Conservation (phyloP, 1,139 yeast species). For the Sugiyamaella castrensis region DNA sequence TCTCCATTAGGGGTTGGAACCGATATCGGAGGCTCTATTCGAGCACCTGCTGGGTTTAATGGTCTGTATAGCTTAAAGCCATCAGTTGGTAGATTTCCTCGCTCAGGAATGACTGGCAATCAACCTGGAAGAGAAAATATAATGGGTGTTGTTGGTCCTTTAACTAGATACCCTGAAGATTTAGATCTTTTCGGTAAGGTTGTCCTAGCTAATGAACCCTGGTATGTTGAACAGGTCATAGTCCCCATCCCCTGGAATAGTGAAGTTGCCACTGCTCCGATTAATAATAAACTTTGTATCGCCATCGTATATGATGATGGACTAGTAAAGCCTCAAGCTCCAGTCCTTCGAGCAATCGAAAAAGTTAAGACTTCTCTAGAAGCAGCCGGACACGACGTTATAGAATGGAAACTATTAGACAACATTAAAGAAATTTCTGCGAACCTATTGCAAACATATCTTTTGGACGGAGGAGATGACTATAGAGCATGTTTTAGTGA, state of each 20-base stretch:
- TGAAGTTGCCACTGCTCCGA: not conserved
- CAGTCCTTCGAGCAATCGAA: slow-evolving; percentile 1
- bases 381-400: slow-evolving; percentile 42
- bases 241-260: slow-evolving; percentile 21
- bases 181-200: slow-evolving; percentile 53
- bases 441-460: slow-evolving; percentile 10
- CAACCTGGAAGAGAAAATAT: slow-evolving; percentile 19
- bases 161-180: slow-evolving; percentile 54
- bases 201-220: slow-evolving; percentile 52
- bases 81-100: slow-evolving; percentile 56
- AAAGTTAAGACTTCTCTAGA: slow-evolving; percentile 20
- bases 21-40: slow-evolving; percentile 75
- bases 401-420: slow-evolving; percentile 23
- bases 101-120: slow-evolving; percentile 7
- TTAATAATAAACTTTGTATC: slow-evolving; percentile 9
- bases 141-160: slow-evolving; percentile 48
- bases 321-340: slow-evolving; percentile 13
- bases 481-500: not conserved
- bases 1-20: slow-evolving; percentile 67
- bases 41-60: slow-evolving; percentile 71
- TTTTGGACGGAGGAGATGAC: slow-evolving; percentile 15
- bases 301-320: slow-evolving; percentile 17
- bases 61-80: slow-evolving; percentile 70
- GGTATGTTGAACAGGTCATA: slow-evolving; percentile 49
- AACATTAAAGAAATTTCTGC: slow-evolving; percentile 14